phyloP scores from a whole-genome alignment of 2,329 filamentous ascomycete genomes.

The Cladosporium sp. region DNA sequence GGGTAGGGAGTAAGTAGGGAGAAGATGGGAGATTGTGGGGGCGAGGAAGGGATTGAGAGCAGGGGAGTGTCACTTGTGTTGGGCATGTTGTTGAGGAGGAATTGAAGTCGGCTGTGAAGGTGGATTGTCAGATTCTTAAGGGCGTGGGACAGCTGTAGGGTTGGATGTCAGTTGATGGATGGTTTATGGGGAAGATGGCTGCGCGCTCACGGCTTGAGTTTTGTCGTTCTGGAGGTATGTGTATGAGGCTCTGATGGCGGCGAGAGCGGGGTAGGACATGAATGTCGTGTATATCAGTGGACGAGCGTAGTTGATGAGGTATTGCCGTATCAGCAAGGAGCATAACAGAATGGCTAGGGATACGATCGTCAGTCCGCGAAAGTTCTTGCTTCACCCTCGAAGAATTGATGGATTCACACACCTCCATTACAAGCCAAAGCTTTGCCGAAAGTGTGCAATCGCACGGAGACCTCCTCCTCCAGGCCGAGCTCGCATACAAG shows the following conservation, averaged over 20 bases:
- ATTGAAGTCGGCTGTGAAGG: slow-evolving; percentile 47
- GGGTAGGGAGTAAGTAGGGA: slow-evolving; percentile 61
- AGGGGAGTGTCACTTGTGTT: slow-evolving; percentile 34
- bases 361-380: neutral
- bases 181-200: neutral
- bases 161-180: neutral
- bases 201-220: slow-evolving; percentile 40
- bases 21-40: slow-evolving; percentile 63
- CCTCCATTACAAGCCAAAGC: slow-evolving; percentile 69
- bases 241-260: slow-evolving; percentile 60
- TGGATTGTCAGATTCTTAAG: slow-evolving; percentile 50
- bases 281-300: slow-evolving; percentile 74
- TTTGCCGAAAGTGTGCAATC: slow-evolving; percentile 68
- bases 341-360: slow-evolving; percentile 61
- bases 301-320: slow-evolving; percentile 75
- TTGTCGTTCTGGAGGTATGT: slow-evolving; percentile 54
- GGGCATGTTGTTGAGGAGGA: slow-evolving; percentile 31
- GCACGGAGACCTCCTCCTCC: slow-evolving; percentile 56
- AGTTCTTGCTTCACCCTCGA: neutral
- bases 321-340: slow-evolving; percentile 58
- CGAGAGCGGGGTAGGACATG: slow-evolving; percentile 61
- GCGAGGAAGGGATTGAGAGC: slow-evolving; percentile 33
- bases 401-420: slow-evolving; percentile 40
- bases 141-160: slow-evolving; percentile 41
- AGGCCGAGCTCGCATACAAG: slow-evolving; percentile 59